Percentiles rank a stretch among this genome's conserved stretches.
Evolutionary conservation across 768 basidiomycete genomes (phyloP).

Genomic region (Leccinum imitatum): DNA sequence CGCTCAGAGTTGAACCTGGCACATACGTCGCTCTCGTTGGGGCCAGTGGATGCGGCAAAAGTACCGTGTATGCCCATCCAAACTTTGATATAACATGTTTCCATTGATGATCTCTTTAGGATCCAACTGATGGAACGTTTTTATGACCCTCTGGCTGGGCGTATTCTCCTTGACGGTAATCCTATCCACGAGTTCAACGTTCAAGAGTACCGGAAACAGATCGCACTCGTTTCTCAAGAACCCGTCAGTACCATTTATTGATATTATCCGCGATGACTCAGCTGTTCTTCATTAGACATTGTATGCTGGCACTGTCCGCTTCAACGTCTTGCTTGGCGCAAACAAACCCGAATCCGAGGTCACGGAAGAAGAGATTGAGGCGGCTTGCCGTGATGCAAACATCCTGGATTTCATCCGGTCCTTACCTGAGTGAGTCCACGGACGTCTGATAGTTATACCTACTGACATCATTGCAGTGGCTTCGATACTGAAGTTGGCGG

Average conservation of each 20-base stretch:
- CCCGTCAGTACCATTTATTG: conserved; percentile 37
- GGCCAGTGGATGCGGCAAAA: conserved; percentile 79
- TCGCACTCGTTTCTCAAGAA: conserved; percentile 91
- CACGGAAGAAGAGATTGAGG: conserved; percentile 84
- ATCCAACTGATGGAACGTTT: conserved; percentile 84
- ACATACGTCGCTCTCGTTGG: conserved; percentile 83
- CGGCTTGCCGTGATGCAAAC: conserved; percentile 86
- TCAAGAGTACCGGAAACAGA: conserved; percentile 83
- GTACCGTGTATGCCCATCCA: conserved; percentile 57
- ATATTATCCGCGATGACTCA: conserved; percentile 3
- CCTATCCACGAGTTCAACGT: conserved; percentile 76
- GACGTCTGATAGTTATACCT: neutral
- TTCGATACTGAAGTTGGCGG: conserved; percentile 92
- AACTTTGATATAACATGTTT: neutral
- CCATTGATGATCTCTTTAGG: conserved; percentile 32
- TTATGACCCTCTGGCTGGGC: conserved; percentile 76
- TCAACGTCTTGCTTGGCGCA: conserved; percentile 88
- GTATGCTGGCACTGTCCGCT: conserved; percentile 88
- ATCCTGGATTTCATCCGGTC: conserved; percentile 87
- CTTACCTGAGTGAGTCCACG: conserved; percentile 65
- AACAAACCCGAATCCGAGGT: conserved; percentile 74
- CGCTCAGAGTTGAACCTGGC: conserved; percentile 68
- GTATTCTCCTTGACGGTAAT: conserved; percentile 71
- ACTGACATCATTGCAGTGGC: conserved; percentile 47
- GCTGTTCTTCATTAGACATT: conserved; percentile 45